Base-by-base conservation (phyloP, 2,329 filamentous ascomycete genomes). In the Didymella lethalis region DNA sequence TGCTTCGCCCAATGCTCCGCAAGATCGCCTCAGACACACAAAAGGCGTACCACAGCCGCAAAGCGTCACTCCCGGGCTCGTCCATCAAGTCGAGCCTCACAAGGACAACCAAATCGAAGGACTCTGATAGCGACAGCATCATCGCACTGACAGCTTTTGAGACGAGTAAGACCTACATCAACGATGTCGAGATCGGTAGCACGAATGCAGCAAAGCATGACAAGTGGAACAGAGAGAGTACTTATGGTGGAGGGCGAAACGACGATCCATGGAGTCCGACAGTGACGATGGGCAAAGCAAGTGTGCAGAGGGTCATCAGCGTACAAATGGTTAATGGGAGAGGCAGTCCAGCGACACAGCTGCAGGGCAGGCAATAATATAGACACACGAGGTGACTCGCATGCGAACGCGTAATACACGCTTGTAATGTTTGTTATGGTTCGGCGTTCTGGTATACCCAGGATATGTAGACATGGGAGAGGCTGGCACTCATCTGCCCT, bases 1-100 rank as follows among this genome's bases (percentile, higher is more conserved):
- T 80, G 4, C 75, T 83, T 1, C 80, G 81, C 0, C 81, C 81
- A 1, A 67, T 83, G 7, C 74, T 83, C 44, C 72, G 72, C 41
- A 64, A 70, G 23, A 59, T 74, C 25, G 66, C 59, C 8, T 54
- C 58, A 4, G 64, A 66, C 10, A 64, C 72, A 10, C 67, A 64
- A 1, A 59, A 61, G 7, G 44, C 51, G 12, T 54, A 59, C 48
- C 54, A 59, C 7, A 54, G 48, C 3, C 62, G 61, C 16, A 70
- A 66, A 40, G 54, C 56, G 1, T 58, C 56, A 18, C 50, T 56
- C 32, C 25, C 50, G 43, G 7, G 34, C 36, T 32, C 48, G 44
- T 12, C 48, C 57, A n/a, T 48, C 47, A 26, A 59, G 18, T 18
- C 44, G 29, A 43, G 59, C n/a, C 47, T 54, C 8, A 59, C 50